phyloP scores from a whole-genome alignment of 176 grass and related monocot genomes.

The Elymus sibiricus region DNA sequence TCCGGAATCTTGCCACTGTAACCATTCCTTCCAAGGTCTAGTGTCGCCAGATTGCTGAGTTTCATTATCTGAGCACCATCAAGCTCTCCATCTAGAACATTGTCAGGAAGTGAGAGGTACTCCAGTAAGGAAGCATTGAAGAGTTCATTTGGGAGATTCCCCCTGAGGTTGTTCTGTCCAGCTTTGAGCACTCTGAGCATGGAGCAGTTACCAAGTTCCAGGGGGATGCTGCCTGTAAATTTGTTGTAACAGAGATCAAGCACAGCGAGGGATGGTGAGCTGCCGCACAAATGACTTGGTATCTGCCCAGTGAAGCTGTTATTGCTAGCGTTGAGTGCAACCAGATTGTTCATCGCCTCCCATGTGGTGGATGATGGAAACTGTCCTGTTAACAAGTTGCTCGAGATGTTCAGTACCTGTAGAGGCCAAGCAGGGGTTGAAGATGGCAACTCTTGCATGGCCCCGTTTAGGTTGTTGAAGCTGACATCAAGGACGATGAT shows the following conservation, averaged over 20 bases:
- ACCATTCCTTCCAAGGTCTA: constrained; percentile 26
- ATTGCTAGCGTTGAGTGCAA: constrained; percentile 15
- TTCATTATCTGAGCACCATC: not conserved
- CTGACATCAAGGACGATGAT: constrained; percentile 11
- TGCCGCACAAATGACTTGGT: not conserved
- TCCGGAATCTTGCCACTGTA: constrained; percentile 8
- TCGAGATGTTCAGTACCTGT: constrained; percentile 26
- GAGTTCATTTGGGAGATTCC: constrained; percentile 27
- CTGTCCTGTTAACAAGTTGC: not conserved
- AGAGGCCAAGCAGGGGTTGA: not conserved
- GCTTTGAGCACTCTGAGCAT: constrained; percentile 15
- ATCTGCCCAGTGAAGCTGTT: constrained; percentile 29
- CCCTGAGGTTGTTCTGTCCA: constrained; percentile 29
- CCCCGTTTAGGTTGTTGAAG: not conserved
- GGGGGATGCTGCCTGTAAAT: not conserved
- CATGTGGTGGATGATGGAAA: constrained; percentile 14
- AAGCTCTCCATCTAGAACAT: not conserved
- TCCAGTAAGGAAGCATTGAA: constrained; percentile 12
- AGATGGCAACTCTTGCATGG: not conserved
- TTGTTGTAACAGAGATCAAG: constrained; percentile 24
- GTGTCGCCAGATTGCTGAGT: not conserved
- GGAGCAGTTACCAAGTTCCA: constrained; percentile 6
- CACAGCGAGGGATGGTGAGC: not conserved
- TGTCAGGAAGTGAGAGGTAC: constrained; percentile 13
- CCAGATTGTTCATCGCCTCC: not conserved